Evolutionary conservation across 2,329 filamentous ascomycete genomes (phyloP), one percentile per base, ranked within the genome.

Genomic region (Emergomyces orientalis): DNA sequence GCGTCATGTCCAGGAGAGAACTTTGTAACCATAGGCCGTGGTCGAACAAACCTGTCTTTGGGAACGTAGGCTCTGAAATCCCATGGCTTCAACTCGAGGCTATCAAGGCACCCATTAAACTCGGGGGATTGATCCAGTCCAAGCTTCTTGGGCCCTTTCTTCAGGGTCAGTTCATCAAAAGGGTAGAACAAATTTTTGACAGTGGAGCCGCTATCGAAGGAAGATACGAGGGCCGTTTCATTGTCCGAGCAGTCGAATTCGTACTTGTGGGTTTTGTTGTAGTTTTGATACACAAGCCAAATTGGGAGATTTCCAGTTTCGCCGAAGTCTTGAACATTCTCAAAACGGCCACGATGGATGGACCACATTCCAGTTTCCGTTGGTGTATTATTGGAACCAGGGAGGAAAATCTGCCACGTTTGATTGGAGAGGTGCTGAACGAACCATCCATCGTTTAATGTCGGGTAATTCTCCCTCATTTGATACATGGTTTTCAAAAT

Each of bases 121-220:
- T 78, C 71, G 0, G 70, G 74, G 0, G 79, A 80, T 2, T 77
- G 77, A 62, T 80, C 79, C 52, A 83, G 75, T 14, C 77, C 77
- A 47, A 84, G 76, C 37, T 74, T 74, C 4, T 76, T 71, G 0
- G 76, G 71, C 1, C 82, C 81, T 0, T 72, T 69, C 58, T 77
- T 76, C n/a, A 88, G 73, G 0, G 73, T 79, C 63, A 81, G 75
- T 65, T 84, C 79, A 30, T 85, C 83, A 67, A 83, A 85, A 0
- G 85, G 84, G 68, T 82, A 83, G 70, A 88, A 86, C 14, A 88
- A 69, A 67, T 86, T 87, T 69, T 82, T 84, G 65, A 88, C 84
- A 0, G 77, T 82, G 1, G 79, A 82, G 14, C 79, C 81, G 2
- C 73, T 70, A 14, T 77, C 74, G 63, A 84, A 88, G 0, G 85